Conservation (phyloP, 2,329 filamentous ascomycete genomes). For the Ambrosiella xylebori region DNA sequence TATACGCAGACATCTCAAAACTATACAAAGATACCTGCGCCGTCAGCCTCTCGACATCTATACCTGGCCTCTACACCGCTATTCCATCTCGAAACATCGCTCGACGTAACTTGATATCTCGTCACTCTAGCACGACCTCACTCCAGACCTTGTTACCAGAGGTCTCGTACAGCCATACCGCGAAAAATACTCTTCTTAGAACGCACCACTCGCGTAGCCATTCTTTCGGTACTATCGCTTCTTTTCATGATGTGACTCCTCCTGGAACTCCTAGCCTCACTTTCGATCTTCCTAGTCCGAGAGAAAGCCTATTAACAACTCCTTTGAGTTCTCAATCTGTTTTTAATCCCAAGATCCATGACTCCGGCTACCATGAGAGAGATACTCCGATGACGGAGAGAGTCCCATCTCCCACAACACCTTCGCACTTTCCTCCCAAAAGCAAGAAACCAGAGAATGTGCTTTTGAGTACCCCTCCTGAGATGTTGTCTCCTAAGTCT, state of each 20-base stretch:
- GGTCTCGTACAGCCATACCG: not conserved
- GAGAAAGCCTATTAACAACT: slow-evolving; percentile 15
- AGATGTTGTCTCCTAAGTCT: not conserved
- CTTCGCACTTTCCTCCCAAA: not conserved
- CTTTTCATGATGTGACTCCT: slow-evolving; percentile 14
- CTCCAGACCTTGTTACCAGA: slow-evolving; percentile 2
- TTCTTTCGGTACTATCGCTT: slow-evolving; percentile 6
- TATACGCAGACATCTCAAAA: slow-evolving; percentile 30
- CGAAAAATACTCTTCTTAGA: not conserved
- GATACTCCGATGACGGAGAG: not conserved
- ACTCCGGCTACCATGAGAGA: not conserved
- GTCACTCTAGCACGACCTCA: slow-evolving; percentile 2
- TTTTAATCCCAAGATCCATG: slow-evolving; percentile 1
- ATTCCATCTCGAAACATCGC: not conserved
- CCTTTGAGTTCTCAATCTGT: slow-evolving; percentile 12
- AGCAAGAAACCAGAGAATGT: not conserved
- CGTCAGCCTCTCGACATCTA: slow-evolving; percentile 19
- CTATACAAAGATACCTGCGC: slow-evolving; percentile 35
- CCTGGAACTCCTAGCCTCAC: slow-evolving; percentile 16
- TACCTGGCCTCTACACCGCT: slow-evolving; percentile 18
- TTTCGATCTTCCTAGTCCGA: slow-evolving; percentile 14
- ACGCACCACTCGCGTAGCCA: slow-evolving; percentile 4
- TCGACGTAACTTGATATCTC: slow-evolving; percentile 3
- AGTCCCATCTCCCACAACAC: not conserved
- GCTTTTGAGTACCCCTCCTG: not conserved